Conservation (phyloP, 2,329 filamentous ascomycete genomes). For the Beauveria caledonica region DNA sequence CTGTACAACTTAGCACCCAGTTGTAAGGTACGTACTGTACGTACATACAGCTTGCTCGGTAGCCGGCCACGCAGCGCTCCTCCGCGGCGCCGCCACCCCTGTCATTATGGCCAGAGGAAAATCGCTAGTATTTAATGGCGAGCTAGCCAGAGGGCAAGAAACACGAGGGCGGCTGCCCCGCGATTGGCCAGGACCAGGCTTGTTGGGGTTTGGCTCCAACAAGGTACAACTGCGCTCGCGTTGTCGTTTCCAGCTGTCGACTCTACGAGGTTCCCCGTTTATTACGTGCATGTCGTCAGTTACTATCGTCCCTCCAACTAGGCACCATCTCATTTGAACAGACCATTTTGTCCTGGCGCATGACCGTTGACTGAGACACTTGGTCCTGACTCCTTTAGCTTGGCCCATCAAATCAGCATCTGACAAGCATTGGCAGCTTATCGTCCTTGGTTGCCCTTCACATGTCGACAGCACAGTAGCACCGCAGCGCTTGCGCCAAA, state of each 20-base stretch:
- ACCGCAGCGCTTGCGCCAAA: background rate
- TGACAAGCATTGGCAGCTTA: background rate
- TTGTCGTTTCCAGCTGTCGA: background rate
- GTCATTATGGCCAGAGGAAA: background rate
- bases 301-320: background rate
- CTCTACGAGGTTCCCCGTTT: background rate
- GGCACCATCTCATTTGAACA: background rate
- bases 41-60: background rate
- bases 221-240: background rate
- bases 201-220: background rate
- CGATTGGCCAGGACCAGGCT: background rate
- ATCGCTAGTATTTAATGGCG: too few species aligned
- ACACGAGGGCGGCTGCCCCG: background rate
- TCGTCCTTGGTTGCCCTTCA: background rate
- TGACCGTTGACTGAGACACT: background rate
- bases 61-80: background rate
- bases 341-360: background rate
- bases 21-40: too few species aligned
- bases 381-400: background rate
- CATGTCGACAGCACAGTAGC: background rate
- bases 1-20: too few species aligned
- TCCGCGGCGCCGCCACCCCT: background rate
- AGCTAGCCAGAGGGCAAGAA: background rate
- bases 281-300: background rate
- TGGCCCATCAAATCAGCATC: background rate